Conservation (phyloP, 2,329 filamentous ascomycete genomes). For the Colletotrichum lentis region DNA sequence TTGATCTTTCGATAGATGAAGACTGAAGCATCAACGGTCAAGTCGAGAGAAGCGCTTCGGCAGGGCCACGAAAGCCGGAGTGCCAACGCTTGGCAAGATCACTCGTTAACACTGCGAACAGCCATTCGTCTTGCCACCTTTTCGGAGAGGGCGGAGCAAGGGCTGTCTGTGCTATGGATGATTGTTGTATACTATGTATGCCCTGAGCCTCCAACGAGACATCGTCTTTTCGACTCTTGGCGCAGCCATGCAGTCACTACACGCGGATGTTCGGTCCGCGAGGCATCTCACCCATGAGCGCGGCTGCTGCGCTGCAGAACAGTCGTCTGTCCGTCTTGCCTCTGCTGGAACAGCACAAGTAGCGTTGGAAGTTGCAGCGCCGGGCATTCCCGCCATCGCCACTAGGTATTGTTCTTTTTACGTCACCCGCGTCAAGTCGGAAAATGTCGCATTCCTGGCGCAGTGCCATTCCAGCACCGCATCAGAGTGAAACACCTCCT, state of each 20-base stretch:
- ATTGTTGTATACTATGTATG: not conserved
- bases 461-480: constrained; percentile 27
- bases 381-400: constrained; percentile 24
- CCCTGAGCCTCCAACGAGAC: constrained; percentile 1
- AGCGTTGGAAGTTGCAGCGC: not conserved
- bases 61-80: not conserved
- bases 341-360: constrained; percentile 11
- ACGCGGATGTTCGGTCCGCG: not conserved
- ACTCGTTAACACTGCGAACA: not conserved
- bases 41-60: not conserved
- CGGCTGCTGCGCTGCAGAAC: constrained; percentile 29
- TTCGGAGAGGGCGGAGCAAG: not conserved
- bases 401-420: not conserved
- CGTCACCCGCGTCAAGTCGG: constrained; percentile 6
- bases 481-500: constrained; percentile 26
- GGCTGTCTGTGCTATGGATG: not conserved
- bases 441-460: constrained; percentile 8
- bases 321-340: not conserved
- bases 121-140: not conserved
- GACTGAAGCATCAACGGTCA: not conserved
- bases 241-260: not conserved
- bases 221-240: constrained; percentile 1
- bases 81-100: not conserved
- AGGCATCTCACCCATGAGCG: constrained; percentile 5
- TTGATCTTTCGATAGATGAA: not conserved